Evolutionary conservation across 805 yeast genomes (phyloP).

Genomic region (Peterozyma xylosa): DNA sequence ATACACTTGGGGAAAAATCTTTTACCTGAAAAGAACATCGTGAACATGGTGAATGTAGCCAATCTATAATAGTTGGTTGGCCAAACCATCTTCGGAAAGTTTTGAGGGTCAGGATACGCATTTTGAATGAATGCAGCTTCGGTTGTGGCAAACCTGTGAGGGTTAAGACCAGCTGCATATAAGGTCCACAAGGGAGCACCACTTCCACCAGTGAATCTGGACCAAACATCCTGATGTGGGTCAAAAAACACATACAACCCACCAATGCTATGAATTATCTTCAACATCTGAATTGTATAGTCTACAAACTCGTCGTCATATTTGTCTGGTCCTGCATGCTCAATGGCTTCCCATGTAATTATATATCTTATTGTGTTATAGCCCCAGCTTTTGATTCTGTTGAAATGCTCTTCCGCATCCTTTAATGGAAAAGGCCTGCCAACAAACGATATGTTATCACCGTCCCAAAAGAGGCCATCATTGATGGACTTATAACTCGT

Average conservation of each 20-base stretch:
- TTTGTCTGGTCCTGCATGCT: constrained; percentile 77
- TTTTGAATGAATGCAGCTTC: constrained; percentile 81
- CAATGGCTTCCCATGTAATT: constrained; percentile 89
- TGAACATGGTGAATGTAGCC: constrained; percentile 77
- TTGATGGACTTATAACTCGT: constrained; percentile 29
- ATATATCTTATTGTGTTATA: constrained; percentile 71
- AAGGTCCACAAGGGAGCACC: constrained; percentile 95
- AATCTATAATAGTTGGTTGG: constrained; percentile 76
- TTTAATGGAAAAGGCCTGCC: constrained; percentile 74
- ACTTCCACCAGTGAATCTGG: constrained; percentile 79
- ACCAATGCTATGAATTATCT: constrained; percentile 51
- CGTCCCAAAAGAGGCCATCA: constrained; percentile 50
- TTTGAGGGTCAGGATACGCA: constrained; percentile 31
- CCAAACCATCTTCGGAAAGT: constrained; percentile 86
- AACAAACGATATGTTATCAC: constrained; percentile 72
- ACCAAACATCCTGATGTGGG: constrained; percentile 95
- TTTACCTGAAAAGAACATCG: constrained; percentile 75
- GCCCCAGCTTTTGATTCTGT: constrained; percentile 71
- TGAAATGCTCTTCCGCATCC: constrained; percentile 64
- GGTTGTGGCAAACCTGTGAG: constrained; percentile 58
- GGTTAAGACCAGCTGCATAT: constrained; percentile 82
- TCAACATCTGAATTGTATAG: constrained; percentile 57
- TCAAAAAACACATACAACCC: constrained; percentile 77
- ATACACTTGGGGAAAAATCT: constrained; percentile 68
- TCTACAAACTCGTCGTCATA: constrained; percentile 75